phyloP scores from a whole-genome alignment of 2,329 filamentous ascomycete genomes.

The Stagonosporopsis tanaceti region DNA sequence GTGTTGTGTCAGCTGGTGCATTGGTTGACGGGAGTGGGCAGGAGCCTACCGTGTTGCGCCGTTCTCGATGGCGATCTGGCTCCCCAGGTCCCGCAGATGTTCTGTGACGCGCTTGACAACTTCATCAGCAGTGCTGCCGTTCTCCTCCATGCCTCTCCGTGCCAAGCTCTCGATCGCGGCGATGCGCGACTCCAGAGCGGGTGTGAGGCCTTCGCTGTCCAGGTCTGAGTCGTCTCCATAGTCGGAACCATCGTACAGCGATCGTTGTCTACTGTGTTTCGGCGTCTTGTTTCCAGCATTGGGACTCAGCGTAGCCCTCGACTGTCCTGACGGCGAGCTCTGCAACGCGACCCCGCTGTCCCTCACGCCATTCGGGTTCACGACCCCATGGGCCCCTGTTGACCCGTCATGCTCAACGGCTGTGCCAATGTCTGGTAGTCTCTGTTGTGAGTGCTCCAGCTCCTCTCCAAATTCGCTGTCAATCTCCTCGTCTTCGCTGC shows the following conservation, averaged over 20 bases:
- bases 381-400: slow-evolving; percentile 26
- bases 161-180: slow-evolving; percentile 76
- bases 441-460: slow-evolving; percentile 36
- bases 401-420: slow-evolving; percentile 48
- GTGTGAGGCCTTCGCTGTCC: slow-evolving; percentile 71
- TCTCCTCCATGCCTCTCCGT: slow-evolving; percentile 68
- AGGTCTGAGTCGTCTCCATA: slow-evolving; percentile 77
- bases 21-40: no score
- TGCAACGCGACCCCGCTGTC: slow-evolving; percentile 58
- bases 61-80: slow-evolving; percentile 75
- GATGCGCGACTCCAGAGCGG: slow-evolving; percentile 72
- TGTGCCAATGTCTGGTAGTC: slow-evolving; percentile 36
- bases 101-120: slow-evolving; percentile 75
- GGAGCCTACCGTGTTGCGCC: slow-evolving; percentile 71
- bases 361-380: slow-evolving; percentile 47
- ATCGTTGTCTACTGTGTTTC: slow-evolving; percentile 54
- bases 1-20: slow-evolving; percentile 25
- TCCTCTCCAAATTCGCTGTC: slow-evolving; percentile 52
- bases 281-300: slow-evolving; percentile 41
- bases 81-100: slow-evolving; percentile 74
- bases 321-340: slow-evolving; percentile 47
- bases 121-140: slow-evolving; percentile 69
- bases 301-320: slow-evolving; percentile 49
- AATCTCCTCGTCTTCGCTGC: slow-evolving; percentile 67
- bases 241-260: slow-evolving; percentile 75